Base-by-base conservation (phyloP, 169 alveolate genomes). In the Eimeria necatrix region DNA sequence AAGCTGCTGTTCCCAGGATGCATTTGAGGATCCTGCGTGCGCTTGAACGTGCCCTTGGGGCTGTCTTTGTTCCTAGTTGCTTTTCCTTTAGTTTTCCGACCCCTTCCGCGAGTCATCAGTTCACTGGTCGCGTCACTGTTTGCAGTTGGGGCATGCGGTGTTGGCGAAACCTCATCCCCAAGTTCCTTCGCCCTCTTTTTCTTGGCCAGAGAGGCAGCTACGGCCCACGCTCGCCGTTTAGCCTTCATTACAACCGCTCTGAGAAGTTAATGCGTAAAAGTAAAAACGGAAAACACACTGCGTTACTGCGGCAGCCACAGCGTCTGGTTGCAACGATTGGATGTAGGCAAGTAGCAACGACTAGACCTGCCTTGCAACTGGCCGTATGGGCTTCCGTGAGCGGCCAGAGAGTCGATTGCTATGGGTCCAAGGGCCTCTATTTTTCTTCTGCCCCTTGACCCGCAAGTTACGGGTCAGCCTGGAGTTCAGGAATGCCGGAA, bases 401-500 rank as follows among this genome's bases (percentile, higher is more conserved):
- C 89, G 61, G 71, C 89, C 68, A 51, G 70, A 49, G 46, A 49
- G 68, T 52, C 7, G 14, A 14, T 51, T 49, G 22, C 52, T 24
- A 7, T 51, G 70, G 22, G 61, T 53, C 5, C 9, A 53, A 52
- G 4, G 12, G 26, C 89, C 51, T 20, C 89, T 80, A 64, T 80
- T 48, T 6, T 80, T 80, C 51, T 80, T 51, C 22, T 49, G 89
- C 46, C 89, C 89, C 49, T 80, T 80, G 49, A 80, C 71, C 89
- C 24, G 46, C 71, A 80, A 60, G 49, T 80, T 80, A 4, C 89
- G 89, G 24, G 89, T 80, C 12, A 80, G 89, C 89, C 12, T 80
- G n/a, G 89, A 51, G 68, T 52, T 80, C 46, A 93, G 64, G 80
- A 88, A 93, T 46, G 61, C 46, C n/a, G 95, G 95, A 14, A 93